Evolutionary conservation across 192 early-diverging fungal genomes (phyloP).

Genomic region (Polychytrium aggregatum): DNA sequence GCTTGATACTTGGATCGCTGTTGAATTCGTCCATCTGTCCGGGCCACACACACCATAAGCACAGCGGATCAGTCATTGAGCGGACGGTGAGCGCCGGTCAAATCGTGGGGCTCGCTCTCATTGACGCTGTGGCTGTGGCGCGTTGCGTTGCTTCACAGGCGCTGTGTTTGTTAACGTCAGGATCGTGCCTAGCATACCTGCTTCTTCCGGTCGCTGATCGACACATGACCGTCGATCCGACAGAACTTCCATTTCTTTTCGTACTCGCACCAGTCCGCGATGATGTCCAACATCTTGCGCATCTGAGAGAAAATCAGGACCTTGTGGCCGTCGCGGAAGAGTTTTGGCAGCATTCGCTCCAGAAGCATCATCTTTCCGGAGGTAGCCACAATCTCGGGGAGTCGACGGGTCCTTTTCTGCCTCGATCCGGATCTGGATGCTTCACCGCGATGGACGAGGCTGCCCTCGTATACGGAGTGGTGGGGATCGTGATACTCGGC

Average conservation of each 20-base stretch:
- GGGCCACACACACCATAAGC: conserved; percentile 5
- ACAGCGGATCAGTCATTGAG: neutral
- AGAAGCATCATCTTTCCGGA: conserved; percentile 87
- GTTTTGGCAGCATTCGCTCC: conserved; percentile 63
- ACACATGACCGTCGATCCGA: conserved; percentile 35
- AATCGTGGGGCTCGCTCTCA: conserved; percentile 2
- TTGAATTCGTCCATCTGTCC: conserved; percentile 37
- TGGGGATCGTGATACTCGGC: neutral
- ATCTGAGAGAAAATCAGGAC: conserved; percentile 94
- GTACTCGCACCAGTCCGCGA: conserved; percentile 39
- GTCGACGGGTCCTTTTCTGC: conserved; percentile 6
- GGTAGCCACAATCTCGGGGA: conserved; percentile 38
- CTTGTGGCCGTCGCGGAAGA: conserved; percentile 77
- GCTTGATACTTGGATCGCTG: conserved; percentile 13
- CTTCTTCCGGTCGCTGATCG: conserved; percentile 20
- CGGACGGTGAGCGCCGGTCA: too few species aligned
- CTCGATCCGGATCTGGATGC: too few species aligned
- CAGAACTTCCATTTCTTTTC: conserved; percentile 23
- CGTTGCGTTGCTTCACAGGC: neutral
- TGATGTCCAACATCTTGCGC: conserved; percentile 75
- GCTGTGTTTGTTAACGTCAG: too few species aligned
- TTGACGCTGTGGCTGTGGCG: conserved; percentile 2
- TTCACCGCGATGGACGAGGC: too few species aligned
- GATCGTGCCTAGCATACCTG: too few species aligned
- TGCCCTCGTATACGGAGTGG: conserved; percentile 2